A percentile compares a stretch with the other conserved stretches of the same genome.
Conservation (phyloP, 2,329 filamentous ascomycete genomes). For the Neurospora sp. region DNA sequence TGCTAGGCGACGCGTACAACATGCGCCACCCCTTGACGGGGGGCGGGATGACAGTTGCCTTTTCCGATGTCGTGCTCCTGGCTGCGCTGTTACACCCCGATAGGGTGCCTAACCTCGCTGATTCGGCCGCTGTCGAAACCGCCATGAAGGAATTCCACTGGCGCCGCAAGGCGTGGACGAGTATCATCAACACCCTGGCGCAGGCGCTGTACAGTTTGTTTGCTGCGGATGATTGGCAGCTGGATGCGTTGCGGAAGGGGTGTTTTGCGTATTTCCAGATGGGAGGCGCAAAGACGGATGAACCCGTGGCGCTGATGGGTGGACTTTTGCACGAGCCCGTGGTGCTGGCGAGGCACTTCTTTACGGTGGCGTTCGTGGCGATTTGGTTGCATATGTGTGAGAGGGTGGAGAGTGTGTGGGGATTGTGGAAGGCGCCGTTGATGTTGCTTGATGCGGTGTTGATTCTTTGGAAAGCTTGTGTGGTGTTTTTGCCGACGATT, state of each 20-base stretch:
- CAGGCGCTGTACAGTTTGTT: constrained; percentile 89
- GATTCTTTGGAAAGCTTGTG: constrained; percentile 70
- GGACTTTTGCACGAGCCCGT: constrained; percentile 70
- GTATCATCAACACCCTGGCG: constrained; percentile 95
- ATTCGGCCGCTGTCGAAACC: constrained; percentile 53
- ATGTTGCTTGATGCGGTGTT: constrained; percentile 54
- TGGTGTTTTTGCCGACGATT: constrained; percentile 77
- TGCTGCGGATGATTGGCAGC: constrained; percentile 68
- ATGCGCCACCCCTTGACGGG: constrained; percentile 99
- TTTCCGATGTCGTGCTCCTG: constrained; percentile 81
- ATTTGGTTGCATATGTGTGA: constrained; percentile 55
- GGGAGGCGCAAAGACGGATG: constrained; percentile 51
- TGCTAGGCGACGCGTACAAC: constrained; percentile 92
- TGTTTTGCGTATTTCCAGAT: constrained; percentile 90
- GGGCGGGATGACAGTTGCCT: constrained; percentile 94
- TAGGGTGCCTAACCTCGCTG: constrained; percentile 56
- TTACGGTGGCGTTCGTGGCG: constrained; percentile 78
- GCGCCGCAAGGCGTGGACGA: constrained; percentile 69
- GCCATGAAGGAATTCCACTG: constrained; percentile 77
- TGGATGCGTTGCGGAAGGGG: constrained; percentile 72
- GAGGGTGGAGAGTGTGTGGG: constrained; percentile 31
- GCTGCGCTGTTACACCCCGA: constrained; percentile 62
- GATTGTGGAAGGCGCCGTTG: constrained; percentile 50
- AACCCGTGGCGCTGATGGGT: constrained; percentile 70
- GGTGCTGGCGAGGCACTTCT: constrained; percentile 86